These are phyloP conservation scores for Trypanosoma rangeli DNA, from an alignment of 208 protist genomes.

Conservation along the genomic window DNA sequence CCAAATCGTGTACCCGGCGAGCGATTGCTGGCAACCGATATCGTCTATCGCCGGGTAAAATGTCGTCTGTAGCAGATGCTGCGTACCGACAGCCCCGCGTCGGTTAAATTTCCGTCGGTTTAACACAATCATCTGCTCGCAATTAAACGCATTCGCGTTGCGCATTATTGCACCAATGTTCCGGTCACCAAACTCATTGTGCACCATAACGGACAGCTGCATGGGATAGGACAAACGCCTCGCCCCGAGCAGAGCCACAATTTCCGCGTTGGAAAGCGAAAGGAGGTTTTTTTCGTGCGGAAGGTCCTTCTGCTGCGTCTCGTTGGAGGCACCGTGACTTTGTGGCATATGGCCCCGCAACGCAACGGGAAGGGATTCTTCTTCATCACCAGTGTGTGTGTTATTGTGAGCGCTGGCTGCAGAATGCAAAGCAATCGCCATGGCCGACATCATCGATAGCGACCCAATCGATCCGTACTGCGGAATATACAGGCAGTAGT, in stretches of 20 bases:
- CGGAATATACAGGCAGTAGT: conserved; percentile 69
- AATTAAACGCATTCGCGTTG: conserved; percentile 85
- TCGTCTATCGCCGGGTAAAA: conserved; percentile 31
- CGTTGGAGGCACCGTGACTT: conserved; percentile 28
- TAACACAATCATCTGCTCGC: conserved; percentile 59
- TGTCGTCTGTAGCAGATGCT: conserved; percentile 45
- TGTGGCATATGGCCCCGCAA: conserved; percentile 59
- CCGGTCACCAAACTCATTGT: conserved; percentile 80
- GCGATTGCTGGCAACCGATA: conserved; percentile 7
- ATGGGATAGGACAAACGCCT: conserved; percentile 42
- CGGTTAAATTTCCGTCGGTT: conserved; percentile 70
- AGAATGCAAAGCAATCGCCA: conserved; percentile 68
- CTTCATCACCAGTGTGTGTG: neutral
- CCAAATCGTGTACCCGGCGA: conserved; percentile 59
- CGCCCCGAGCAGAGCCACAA: conserved; percentile 32
- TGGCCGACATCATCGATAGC: conserved; percentile 78
- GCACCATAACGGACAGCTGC: conserved; percentile 62
- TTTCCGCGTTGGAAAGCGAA: conserved; percentile 38
- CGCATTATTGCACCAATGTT: conserved; percentile 84
- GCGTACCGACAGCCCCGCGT: conserved; percentile 71
- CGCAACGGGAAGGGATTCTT: neutral
- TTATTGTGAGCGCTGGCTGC: conserved; percentile 3
- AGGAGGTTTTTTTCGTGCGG: conserved; percentile 69
- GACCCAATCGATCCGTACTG: conserved; percentile 88
- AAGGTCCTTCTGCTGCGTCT: neutral